Conservation (phyloP, 2,329 filamentous ascomycete species). For the Huntiella decipiens region DNA sequence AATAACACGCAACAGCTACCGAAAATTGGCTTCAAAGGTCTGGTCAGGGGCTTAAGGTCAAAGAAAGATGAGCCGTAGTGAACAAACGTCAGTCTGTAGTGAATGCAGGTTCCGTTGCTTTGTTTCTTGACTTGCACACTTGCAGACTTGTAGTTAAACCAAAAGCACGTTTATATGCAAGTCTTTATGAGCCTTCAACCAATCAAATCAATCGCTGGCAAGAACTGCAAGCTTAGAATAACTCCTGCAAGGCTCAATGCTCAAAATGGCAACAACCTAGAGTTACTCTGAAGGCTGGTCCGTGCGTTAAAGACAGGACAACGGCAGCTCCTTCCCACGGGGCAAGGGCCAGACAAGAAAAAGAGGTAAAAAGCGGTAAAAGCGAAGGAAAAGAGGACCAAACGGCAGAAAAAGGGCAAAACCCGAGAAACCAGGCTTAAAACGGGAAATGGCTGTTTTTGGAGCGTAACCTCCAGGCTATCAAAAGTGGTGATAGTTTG, state of each 20-base stretch:
- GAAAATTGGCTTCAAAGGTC: too few relatives aligned
- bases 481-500: conserved; percentile 1
- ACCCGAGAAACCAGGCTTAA: neutral
- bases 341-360: conserved; percentile 1
- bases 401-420: neutral
- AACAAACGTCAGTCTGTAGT: too few relatives aligned
- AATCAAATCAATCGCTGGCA: conserved; percentile 8
- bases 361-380: neutral
- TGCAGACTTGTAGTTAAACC: too few relatives aligned
- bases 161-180: too few relatives aligned
- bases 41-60: too few relatives aligned
- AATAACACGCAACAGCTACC: too few relatives aligned
- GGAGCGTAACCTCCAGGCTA: conserved; percentile 1
- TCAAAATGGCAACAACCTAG: conserved; percentile 11
- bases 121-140: too few relatives aligned
- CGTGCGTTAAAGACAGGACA: conserved; percentile 7
- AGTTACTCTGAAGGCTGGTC: conserved; percentile 7
- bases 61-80: too few relatives aligned
- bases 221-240: conserved; percentile 4
- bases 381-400: neutral
- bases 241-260: conserved; percentile 11
- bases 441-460: neutral
- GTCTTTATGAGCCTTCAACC: neutral
- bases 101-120: too few relatives aligned
- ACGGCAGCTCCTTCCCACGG: conserved; percentile 10